A percentile compares a stretch with the other conserved stretches of the same genome.
These are phyloP conservation scores for Fusarium xylarioides DNA, from an alignment of 2,329 filamentous ascomycete genomes.

Conservation along the genomic window DNA sequence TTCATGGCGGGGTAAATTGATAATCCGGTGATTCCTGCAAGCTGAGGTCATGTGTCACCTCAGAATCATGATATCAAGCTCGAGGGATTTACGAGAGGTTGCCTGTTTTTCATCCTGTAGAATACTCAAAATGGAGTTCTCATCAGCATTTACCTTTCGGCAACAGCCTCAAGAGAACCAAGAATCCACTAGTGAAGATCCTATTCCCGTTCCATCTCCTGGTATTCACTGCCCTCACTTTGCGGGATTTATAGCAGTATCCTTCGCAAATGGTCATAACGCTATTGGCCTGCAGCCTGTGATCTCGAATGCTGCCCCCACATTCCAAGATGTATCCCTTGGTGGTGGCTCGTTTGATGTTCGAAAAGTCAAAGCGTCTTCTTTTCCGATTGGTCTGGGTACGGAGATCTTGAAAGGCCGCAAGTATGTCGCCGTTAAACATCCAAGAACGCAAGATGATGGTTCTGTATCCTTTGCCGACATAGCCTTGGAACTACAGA, in stretches of 20 bases:
- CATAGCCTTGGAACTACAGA: neutral
- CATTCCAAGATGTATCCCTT: neutral
- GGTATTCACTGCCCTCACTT: neutral
- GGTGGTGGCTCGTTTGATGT: slow-evolving; percentile 5
- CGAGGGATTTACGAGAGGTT: neutral
- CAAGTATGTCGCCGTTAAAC: neutral
- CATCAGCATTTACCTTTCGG: neutral
- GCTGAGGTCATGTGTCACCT: neutral
- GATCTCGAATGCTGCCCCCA: neutral
- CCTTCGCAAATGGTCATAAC: neutral
- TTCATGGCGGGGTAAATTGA: neutral
- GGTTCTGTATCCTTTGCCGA: neutral
- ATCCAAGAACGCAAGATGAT: neutral
- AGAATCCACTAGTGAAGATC: neutral
- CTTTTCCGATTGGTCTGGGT: neutral
- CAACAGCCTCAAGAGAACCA: neutral
- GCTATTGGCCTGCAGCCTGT: neutral
- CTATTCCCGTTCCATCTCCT: neutral
- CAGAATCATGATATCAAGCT: neutral
- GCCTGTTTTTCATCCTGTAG: neutral
- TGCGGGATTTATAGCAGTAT: slow-evolving; percentile 7
- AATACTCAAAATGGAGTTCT: neutral
- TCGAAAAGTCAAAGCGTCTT: neutral
- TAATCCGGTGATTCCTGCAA: slow-evolving; percentile 1
- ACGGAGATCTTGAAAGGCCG: neutral